phyloP scores from a whole-genome alignment of 1,284 basidiomycete species.

The Athelia psychrophila region DNA sequence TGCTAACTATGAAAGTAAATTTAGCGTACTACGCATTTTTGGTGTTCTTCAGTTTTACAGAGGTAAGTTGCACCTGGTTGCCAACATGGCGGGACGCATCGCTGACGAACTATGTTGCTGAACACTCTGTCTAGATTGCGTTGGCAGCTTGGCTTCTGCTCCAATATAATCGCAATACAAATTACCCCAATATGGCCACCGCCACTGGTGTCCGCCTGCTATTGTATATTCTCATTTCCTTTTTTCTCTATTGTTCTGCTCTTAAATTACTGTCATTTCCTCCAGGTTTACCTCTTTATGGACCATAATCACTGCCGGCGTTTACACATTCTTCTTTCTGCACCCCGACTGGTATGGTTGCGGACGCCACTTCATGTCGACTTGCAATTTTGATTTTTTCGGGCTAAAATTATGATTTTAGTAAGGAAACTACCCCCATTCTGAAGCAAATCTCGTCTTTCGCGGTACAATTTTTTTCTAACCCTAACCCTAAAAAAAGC shows the following conservation, averaged over 20 bases:
- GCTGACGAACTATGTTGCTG: not conserved
- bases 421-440: no score
- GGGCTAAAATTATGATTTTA: no score
- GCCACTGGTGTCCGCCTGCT: conserved; percentile 40
- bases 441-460: no score
- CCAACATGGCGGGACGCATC: not conserved
- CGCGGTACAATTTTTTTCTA: no score
- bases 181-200: conserved; percentile 41
- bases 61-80: conserved; percentile 35
- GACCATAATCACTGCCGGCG: conserved; percentile 49
- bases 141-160: conserved; percentile 52
- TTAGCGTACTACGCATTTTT: conserved; percentile 48
- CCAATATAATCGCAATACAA: conserved; percentile 47
- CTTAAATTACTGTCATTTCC: not conserved
- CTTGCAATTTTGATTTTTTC: no score
- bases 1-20: conserved; percentile 5
- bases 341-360: conserved; percentile 55
- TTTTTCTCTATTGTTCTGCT: not conserved
- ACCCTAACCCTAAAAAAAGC: no score
- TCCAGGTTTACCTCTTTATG: conserved; percentile 53
- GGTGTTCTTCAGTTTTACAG: conserved; percentile 42
- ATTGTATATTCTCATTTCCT: conserved; percentile 35
- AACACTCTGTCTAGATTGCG: conserved; percentile 37
- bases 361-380: no score
- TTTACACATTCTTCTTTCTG: conserved; percentile 51